Base-by-base conservation (phyloP, 2,329 filamentous ascomycete species). In the Aureobasidium vineae region DNA sequence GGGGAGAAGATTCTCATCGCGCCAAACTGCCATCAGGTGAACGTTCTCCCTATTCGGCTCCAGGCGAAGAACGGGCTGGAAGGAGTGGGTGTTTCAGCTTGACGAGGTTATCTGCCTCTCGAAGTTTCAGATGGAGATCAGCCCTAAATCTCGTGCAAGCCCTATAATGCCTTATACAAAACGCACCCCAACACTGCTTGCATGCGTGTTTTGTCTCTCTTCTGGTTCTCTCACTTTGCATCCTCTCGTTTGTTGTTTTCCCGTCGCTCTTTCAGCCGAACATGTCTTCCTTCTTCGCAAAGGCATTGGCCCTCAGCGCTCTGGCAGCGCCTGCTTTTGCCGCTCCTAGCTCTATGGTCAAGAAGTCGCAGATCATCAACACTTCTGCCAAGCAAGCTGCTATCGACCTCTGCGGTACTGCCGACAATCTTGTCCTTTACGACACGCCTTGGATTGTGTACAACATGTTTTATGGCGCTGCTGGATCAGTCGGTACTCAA, bases 401-500 rank as follows among this genome's bases (percentile, higher is more conserved):
- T 16, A 56, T 45, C 21, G 33, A 52, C 31, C 57, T 66, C 49
- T 66, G 67, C 33, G 63, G 67, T 16, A 45, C 53, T 26, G 50
- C 63, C 31, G 73, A 72, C 26, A 76, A 72, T 57, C 61, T 73
- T 7, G 71, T 80, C 60, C 71, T 81, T 31, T 71, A 72, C 13
- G 74, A 75, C 59, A 79, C 78, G 0, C 78, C 77, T 10, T 80
- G 78, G 78, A 80, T 81, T 49, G 78, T 81, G 19, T 80, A 75
- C 70, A 79, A 78, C 69, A 81, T 81, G 78, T 77, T 79, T 66
- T 81, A 81, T 73, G 79, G 78, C 69, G 75, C 77, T 59, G 71
- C 75, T 36, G 69, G 73, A 56, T 79, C 79, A 45, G 72, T 73
- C 8, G 79, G 79, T 8, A 77, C 74, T 19, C 75, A 75, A 45